Evolutionary conservation across 2,329 filamentous ascomycete genomes (phyloP).

Genomic region (Talaromyces sp.): DNA sequence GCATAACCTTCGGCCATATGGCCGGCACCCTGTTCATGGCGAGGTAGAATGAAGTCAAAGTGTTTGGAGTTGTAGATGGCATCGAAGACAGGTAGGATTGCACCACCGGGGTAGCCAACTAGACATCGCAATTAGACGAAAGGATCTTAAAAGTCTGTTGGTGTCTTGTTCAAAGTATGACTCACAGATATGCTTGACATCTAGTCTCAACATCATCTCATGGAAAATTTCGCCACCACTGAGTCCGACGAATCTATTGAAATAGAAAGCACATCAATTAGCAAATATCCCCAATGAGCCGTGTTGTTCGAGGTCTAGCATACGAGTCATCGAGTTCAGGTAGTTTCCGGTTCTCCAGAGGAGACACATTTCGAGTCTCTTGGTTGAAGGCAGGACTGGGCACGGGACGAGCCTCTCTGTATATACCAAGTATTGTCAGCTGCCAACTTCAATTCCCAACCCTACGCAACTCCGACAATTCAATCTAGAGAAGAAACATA

Average conservation of each 20-base stretch:
- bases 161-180: conserved; percentile 27
- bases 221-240: conserved; percentile 96
- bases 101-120: conserved; percentile 90
- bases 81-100: conserved; percentile 96
- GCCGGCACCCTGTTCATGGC: conserved; percentile 95
- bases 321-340: conserved; percentile 78
- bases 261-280: conserved; percentile 6
- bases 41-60: conserved; percentile 91
- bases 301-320: conserved; percentile 33
- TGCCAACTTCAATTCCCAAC: background rate
- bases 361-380: conserved; percentile 59
- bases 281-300: background rate
- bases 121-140: background rate
- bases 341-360: conserved; percentile 58
- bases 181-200: conserved; percentile 91
- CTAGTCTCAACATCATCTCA: conserved; percentile 95
- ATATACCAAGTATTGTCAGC: background rate
- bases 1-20: conserved; percentile 99
- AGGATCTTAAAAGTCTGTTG: background rate
- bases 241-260: conserved; percentile 77
- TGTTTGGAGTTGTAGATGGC: conserved; percentile 98
- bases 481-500: conserved; percentile 45
- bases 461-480: background rate
- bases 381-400: conserved; percentile 61
- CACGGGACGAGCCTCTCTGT: conserved; percentile 55